phyloP scores from a whole-genome alignment of 75 land plant genomes.

The Selaginella moellendorffii region DNA sequence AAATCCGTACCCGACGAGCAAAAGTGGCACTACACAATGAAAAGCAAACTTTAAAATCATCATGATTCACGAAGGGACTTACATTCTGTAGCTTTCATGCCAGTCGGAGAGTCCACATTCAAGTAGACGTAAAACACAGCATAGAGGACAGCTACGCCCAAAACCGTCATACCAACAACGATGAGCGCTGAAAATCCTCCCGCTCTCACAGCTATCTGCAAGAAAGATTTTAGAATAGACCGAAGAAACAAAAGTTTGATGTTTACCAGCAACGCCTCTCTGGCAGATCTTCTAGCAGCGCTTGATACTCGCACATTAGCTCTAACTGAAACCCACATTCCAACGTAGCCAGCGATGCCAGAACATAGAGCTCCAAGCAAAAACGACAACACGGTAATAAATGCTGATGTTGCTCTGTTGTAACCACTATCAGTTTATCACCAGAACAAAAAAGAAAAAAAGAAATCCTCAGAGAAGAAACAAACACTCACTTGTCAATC shows the following conservation, averaged over 20 bases:
- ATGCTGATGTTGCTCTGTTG: conserved; percentile 68
- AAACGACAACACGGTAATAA: conserved; percentile 79
- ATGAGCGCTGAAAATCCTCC: conserved; percentile 95
- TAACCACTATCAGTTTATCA: conserved; percentile 1
- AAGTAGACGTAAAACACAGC: conserved; percentile 75
- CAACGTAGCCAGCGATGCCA: conserved; percentile 96
- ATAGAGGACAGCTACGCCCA: conserved; percentile 80
- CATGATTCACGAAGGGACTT: conserved; percentile 24
- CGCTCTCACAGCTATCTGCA: conserved; percentile 86
- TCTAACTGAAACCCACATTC: conserved; percentile 99
- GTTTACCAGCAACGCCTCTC: conserved; percentile 83
- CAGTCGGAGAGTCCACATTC: conserved; percentile 54
- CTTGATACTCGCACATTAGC: conserved; percentile 96
- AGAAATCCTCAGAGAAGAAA: not conserved
- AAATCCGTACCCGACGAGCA: conserved; percentile 99
- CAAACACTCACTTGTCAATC: conserved; percentile 56
- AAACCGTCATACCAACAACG: conserved; percentile 97
- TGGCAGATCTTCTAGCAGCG: conserved; percentile 96
- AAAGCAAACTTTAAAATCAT: no score
- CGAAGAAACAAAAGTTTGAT: not conserved
- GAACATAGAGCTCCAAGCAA: conserved; percentile 92
- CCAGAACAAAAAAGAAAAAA: not conserved
- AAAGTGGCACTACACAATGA: conserved; percentile 67
- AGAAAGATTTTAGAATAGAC: not conserved
- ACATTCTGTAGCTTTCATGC: conserved; percentile 92